Conservation (phyloP, 2,329 filamentous ascomycete genomes). For the Incumbomyces lentus region DNA sequence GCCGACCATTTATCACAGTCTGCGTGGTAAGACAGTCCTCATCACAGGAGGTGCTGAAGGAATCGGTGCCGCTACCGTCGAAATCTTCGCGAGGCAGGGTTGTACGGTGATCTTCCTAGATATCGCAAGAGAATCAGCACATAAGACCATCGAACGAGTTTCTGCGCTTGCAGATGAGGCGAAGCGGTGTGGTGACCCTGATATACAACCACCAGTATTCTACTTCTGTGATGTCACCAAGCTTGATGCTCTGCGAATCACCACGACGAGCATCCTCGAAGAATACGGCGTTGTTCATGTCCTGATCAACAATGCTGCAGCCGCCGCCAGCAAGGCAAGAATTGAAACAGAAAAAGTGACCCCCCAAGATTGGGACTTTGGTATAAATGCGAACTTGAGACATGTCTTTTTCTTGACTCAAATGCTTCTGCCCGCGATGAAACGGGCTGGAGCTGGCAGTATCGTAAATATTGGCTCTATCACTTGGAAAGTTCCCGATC, state of each 20-base stretch:
- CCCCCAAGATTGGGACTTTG: slow-evolving; percentile 31
- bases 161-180: background rate
- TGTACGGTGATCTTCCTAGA: background rate
- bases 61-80: slow-evolving; percentile 30
- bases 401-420: slow-evolving; percentile 37
- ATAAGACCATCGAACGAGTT: background rate
- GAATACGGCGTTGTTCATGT: slow-evolving; percentile 5
- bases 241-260: background rate
- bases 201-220: background rate
- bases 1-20: background rate
- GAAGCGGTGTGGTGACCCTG: background rate
- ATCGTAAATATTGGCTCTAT: slow-evolving; percentile 35
- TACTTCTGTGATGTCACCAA: background rate
- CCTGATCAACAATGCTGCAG: slow-evolving; percentile 9
- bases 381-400: slow-evolving; percentile 36
- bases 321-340: background rate
- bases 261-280: background rate
- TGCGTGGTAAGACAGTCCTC: slow-evolving; percentile 8
- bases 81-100: slow-evolving; percentile 23
- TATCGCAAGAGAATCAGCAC: background rate
- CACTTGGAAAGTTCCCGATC: slow-evolving; percentile 30
- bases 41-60: slow-evolving; percentile 21
- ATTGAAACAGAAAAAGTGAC: slow-evolving; percentile 26
- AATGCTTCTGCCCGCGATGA: slow-evolving; percentile 29
- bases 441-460: slow-evolving; percentile 22